These are phyloP conservation scores for Camillea tinctor DNA, from an alignment of 2,329 filamentous ascomycete genomes.

Conservation along the genomic window DNA sequence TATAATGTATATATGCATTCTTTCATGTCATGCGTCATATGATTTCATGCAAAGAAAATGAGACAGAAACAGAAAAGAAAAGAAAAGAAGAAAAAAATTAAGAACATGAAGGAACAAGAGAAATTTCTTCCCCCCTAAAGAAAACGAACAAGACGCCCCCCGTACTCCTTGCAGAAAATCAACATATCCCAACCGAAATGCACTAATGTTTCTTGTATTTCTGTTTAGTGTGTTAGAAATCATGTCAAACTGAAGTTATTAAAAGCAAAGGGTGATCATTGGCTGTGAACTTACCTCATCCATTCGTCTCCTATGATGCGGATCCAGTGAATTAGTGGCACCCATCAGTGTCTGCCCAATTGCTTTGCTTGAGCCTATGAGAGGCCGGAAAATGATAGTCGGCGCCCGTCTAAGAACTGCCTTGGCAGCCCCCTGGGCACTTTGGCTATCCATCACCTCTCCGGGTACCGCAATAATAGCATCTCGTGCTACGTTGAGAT, in stretches of 20 bases:
- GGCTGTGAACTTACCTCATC: slow-evolving; percentile 78
- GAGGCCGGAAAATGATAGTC: slow-evolving; percentile 88
- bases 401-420: slow-evolving; percentile 80
- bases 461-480: slow-evolving; percentile 93
- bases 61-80: background rate
- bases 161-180: background rate
- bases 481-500: slow-evolving; percentile 82
- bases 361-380: slow-evolving; percentile 85
- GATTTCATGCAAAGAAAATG: background rate
- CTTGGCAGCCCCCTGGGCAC: slow-evolving; percentile 74
- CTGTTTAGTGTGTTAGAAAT: slow-evolving; percentile 6
- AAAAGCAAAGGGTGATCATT: background rate
- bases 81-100: background rate
- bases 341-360: slow-evolving; percentile 88
- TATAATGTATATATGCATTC: background rate
- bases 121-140: slow-evolving; percentile 12
- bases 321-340: slow-evolving; percentile 88
- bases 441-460: slow-evolving; percentile 83
- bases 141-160: slow-evolving; percentile 1
- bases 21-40: background rate
- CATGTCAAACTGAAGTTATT: background rate
- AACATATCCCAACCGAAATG: slow-evolving; percentile 1
- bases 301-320: slow-evolving; percentile 73
- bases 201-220: slow-evolving; percentile 26
- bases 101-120: background rate